Conservation (phyloP, 139 green algal genomes). For the Pleodorina starrii region DNA sequence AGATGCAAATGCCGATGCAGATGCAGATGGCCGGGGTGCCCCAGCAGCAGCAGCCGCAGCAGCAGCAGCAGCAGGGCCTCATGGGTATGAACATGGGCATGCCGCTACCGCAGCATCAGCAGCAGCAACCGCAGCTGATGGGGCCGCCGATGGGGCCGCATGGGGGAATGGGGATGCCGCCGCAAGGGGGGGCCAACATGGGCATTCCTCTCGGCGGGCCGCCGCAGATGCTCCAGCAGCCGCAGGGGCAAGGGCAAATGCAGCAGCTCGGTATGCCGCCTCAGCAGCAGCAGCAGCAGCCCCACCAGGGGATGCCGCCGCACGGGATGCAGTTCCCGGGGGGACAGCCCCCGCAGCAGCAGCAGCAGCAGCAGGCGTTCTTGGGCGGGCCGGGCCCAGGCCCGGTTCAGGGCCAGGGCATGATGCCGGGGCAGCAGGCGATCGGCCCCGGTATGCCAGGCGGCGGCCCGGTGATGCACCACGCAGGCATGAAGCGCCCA, state of each 20-base stretch:
- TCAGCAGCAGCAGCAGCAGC: slow-evolving; percentile 11
- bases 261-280: slow-evolving; percentile 5
- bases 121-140: not conserved
- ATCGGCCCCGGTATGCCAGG: not conserved
- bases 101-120: slow-evolving; percentile 13
- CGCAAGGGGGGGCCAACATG: not conserved
- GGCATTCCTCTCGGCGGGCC: not conserved
- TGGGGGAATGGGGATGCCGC: not conserved
- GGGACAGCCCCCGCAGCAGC: not conserved
- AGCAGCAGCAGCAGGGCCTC: not conserved
- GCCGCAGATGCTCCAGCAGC: not conserved
- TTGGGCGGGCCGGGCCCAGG: not conserved
- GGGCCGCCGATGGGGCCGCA: not conserved
- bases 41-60: not conserved
- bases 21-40: not conserved
- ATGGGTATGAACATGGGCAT: slow-evolving; percentile 15
- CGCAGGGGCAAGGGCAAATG: not conserved
- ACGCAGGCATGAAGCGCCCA: slow-evolving; percentile 26
- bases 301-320: not conserved
- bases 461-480: not conserved
- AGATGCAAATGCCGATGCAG: slow-evolving; percentile 18
- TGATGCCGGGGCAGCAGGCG: not conserved
- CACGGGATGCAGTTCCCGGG: slow-evolving; percentile 12
- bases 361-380: no score
- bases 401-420: not conserved